phyloP scores from a whole-genome alignment of 2,329 filamentous ascomycete genomes.

The Neonectria neomacrospora region DNA sequence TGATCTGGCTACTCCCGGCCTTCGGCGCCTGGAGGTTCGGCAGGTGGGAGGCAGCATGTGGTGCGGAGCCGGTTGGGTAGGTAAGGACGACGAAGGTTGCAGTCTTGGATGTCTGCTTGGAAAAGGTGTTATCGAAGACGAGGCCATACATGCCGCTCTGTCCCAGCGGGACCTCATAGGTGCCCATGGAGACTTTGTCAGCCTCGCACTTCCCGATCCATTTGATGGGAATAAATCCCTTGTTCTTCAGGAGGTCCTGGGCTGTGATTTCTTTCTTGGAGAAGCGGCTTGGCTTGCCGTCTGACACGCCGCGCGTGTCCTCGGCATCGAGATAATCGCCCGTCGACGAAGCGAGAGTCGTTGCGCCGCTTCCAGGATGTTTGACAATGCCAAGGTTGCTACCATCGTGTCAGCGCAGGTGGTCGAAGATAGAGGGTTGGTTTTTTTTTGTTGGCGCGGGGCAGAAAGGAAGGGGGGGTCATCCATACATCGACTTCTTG shows the following conservation, averaged over 20 bases:
- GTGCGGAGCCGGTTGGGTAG: constrained; percentile 84
- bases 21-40: constrained; percentile 64
- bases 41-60: constrained; percentile 78
- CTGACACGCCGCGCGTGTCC: constrained; percentile 54
- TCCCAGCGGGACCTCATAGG: constrained; percentile 78
- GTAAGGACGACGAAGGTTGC: constrained; percentile 95
- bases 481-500: constrained; percentile 87
- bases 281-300: constrained; percentile 60
- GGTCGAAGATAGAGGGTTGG: not conserved
- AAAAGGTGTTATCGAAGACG: constrained; percentile 99
- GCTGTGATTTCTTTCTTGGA: constrained; percentile 70
- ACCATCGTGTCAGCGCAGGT: constrained; percentile 34
- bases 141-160: constrained; percentile 95
- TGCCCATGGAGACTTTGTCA: constrained; percentile 93
- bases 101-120: constrained; percentile 92
- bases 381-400: constrained; percentile 98
- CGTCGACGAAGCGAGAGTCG: constrained; percentile 56
- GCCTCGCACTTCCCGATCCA: constrained; percentile 98
- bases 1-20: constrained; percentile 59
- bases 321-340: constrained; percentile 60
- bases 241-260: constrained; percentile 70
- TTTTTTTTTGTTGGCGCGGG: constrained; percentile 11
- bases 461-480: constrained; percentile 14
- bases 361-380: constrained; percentile 80
- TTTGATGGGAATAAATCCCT: constrained; percentile 76